These are phyloP conservation scores for Chaetomium globosum DNA, from an alignment of 2,329 filamentous ascomycete species.

Conservation along the genomic window DNA sequence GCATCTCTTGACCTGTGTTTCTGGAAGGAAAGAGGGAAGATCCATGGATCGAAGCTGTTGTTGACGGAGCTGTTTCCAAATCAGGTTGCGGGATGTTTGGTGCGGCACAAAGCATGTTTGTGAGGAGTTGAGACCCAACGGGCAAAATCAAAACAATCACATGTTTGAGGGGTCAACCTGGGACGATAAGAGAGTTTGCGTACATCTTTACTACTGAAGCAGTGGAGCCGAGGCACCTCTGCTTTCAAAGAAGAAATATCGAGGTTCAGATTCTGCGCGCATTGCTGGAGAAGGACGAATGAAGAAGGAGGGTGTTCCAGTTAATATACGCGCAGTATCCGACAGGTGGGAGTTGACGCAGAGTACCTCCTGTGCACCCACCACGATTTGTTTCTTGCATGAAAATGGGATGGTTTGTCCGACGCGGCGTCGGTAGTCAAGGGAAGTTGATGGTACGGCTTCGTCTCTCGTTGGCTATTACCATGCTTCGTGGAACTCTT, in stretches of 20 bases:
- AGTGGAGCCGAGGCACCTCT: background rate
- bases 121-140: background rate
- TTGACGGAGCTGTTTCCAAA: slow-evolving; percentile 11
- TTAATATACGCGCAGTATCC: slow-evolving; percentile 1
- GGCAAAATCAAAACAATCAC: background rate
- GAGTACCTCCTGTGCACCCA: slow-evolving; percentile 6
- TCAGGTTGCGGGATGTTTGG: background rate
- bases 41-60: slow-evolving; percentile 1
- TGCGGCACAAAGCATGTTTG: background rate
- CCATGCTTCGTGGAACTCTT: background rate
- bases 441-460: background rate
- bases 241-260: background rate
- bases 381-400: background rate
- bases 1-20: slow-evolving; percentile 8
- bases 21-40: slow-evolving; percentile 13
- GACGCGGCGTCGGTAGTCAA: background rate
- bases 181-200: background rate
- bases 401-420: background rate
- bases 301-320: background rate
- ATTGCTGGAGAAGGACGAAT: background rate
- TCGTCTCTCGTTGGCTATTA: background rate
- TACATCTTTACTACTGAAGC: background rate
- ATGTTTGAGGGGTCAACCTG: background rate
- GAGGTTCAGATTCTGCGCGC: background rate
- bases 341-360: background rate